Evolutionary conservation across 108 stramenopile species (phyloP).

Genomic region (Cyclotella sp.): DNA sequence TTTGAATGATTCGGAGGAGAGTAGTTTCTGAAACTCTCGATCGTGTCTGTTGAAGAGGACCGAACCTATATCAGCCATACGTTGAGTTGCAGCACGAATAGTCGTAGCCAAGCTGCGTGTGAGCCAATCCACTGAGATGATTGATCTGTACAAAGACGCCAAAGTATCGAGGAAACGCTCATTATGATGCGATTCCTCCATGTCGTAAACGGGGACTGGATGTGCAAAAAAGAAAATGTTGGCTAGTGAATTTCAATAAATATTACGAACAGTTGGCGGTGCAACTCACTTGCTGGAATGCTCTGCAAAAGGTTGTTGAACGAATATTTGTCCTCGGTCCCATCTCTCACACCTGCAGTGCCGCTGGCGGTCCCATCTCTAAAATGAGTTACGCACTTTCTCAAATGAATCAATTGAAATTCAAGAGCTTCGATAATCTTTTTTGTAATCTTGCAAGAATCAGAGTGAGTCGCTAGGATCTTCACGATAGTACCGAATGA

Average conservation of each 20-base stretch:
- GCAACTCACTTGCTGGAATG: conserved; percentile 49
- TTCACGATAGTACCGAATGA: conserved; percentile 68
- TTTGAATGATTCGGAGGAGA: conserved; percentile 64
- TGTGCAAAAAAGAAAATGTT: not conserved
- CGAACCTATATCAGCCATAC: conserved; percentile 54
- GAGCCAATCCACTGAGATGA: conserved; percentile 70
- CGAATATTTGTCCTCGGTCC: conserved; percentile 23
- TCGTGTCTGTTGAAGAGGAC: conserved; percentile 60
- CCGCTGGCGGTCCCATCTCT: not conserved
- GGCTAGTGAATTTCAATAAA: not conserved
- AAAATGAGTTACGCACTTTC: conserved; percentile 30
- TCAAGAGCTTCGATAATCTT: conserved; percentile 56
- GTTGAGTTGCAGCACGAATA: conserved; percentile 66
- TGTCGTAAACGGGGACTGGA: conserved; percentile 55
- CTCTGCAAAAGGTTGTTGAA: conserved; percentile 56
- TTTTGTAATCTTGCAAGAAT: conserved; percentile 67
- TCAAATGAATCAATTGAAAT: conserved; percentile 38
- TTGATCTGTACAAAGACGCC: conserved; percentile 58
- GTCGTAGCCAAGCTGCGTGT: conserved; percentile 59
- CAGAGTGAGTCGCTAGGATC: conserved; percentile 62
- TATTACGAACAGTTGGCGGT: not conserved
- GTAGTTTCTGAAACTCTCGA: conserved; percentile 74
- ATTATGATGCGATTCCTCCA: conserved; percentile 32
- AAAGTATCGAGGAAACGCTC: conserved; percentile 13
- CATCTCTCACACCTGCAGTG: not conserved